Evolutionary conservation across 2,329 filamentous ascomycete genomes (phyloP).

Genomic region (Colletotrichum lupini): DNA sequence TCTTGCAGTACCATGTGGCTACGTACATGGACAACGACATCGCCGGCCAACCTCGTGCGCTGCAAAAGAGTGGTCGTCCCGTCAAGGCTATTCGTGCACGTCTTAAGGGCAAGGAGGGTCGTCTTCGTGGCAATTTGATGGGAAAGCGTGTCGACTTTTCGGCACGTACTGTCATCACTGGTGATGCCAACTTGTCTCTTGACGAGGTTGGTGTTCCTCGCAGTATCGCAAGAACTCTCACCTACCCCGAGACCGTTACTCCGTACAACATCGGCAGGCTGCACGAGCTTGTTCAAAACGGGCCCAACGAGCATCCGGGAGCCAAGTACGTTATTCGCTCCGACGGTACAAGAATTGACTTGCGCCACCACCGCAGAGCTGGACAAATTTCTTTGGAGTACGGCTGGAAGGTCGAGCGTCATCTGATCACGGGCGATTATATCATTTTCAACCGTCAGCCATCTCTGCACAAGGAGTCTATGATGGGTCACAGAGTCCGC

Average conservation of each 20-base stretch:
- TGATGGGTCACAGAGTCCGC: constrained; percentile 98
- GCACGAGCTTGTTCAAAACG: constrained; percentile 89
- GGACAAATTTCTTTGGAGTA: constrained; percentile 90
- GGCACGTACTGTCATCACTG: constrained; percentile 98
- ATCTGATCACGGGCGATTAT: constrained; percentile 94
- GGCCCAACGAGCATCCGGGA: constrained; percentile 93
- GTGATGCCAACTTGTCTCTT: constrained; percentile 94
- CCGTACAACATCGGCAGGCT: constrained; percentile 97
- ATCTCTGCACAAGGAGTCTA: constrained; percentile 98
- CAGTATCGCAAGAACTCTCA: constrained; percentile 91
- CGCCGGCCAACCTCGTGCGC: constrained; percentile 90
- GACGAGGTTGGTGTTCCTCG: constrained; percentile 97
- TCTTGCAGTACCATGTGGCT: constrained; percentile 97
- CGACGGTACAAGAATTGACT: constrained; percentile 92
- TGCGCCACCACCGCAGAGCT: constrained; percentile 91
- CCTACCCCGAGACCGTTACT: constrained; percentile 97
- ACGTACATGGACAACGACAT: constrained; percentile 99
- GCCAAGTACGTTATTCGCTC: constrained; percentile 96
- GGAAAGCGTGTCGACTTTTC: constrained; percentile 99
- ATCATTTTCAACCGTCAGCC: constrained; percentile 99
- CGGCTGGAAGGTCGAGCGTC: constrained; percentile 98
- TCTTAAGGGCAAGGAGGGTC: constrained; percentile 98
- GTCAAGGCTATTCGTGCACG: constrained; percentile 97
- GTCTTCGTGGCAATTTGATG: constrained; percentile 98
- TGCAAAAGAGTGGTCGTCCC: constrained; percentile 96